Evolutionary conservation across 2,329 filamentous ascomycete species (phyloP), one percentile per base, ranked within the genome.

Genomic region (Penicillium glabrum): DNA sequence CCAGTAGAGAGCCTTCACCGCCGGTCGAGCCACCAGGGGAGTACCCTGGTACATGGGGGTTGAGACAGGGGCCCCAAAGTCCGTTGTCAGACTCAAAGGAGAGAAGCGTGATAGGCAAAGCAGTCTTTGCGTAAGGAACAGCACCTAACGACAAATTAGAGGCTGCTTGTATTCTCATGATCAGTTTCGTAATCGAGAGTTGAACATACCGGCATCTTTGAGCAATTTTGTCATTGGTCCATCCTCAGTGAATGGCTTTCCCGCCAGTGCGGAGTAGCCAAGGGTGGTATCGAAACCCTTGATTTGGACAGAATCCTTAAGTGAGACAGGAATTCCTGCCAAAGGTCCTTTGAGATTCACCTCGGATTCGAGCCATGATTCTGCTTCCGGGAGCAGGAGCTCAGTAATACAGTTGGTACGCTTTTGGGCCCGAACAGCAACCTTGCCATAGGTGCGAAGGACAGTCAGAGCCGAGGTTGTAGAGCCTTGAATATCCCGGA

Each of bases 361-460:
- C 14, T 82, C 78, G 23, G 78, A 80, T 27, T 81, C 75, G 14
- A 80, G 72, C 91, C 91, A 96, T 53, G 79, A 75, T 74, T 96
- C 90, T 0, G 91, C 91, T 54, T 88, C 87, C 0, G 85, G 81
- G 37, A 97, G 83, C 78, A 97, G 84, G 54, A 97, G 80, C 75
- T 97, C 93, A 0, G 93, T 97, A 13, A 96, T 77, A 69, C 91
- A 96, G 73, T 97, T 97, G 2, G 92, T 96, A 75, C 89, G 89
- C 60, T 88, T 83, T 35, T 97, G 93, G 1, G 91, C 93, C 68
- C 87, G 88, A 51, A 96, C 72, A 0, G 93, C 89, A 21, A 93
- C 87, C 74, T 96, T 96, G 67, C 89, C 89, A 72, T 97, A 98
- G 11, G 91, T 86, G 58, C 82, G 86, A n/a, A 97, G 85, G 46